A percentile compares a stretch with the other conserved stretches of the same genome.
These are phyloP conservation scores for Crithidia expoeki DNA, from an alignment of 208 protist genomes.

Conservation along the genomic window DNA sequence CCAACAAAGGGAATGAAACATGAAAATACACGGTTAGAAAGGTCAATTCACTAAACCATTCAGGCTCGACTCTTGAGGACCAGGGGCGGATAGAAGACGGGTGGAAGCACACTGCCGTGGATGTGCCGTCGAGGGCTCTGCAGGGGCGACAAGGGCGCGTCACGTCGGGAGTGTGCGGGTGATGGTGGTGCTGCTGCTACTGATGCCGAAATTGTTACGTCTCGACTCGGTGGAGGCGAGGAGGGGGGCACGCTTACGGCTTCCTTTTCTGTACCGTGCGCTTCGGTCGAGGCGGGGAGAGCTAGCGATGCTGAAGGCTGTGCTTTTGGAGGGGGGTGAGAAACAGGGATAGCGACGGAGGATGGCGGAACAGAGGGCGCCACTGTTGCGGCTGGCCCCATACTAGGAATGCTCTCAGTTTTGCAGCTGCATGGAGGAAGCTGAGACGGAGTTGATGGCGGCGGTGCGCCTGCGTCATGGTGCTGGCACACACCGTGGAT, in stretches of 20 bases:
- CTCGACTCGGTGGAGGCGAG: background rate
- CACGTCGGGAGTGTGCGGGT: background rate
- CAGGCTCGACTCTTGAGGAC: constrained; percentile 8
- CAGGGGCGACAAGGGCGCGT: background rate
- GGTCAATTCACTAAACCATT: too few relatives aligned
- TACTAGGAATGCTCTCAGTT: background rate
- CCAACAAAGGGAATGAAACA: too few relatives aligned
- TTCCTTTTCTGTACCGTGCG: background rate
- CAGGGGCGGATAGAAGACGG: constrained; percentile 29
- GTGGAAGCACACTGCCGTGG: constrained; percentile 31
- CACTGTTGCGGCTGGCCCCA: background rate
- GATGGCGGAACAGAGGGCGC: background rate
- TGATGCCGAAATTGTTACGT: background rate
- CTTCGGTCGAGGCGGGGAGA: background rate
- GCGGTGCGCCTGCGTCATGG: background rate
- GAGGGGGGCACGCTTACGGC: background rate
- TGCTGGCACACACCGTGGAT: background rate
- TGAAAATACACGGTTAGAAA: too few relatives aligned
- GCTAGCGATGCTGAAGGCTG: background rate
- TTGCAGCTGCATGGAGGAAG: background rate
- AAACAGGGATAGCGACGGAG: background rate
- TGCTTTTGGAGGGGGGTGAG: background rate
- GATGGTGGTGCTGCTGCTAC: background rate
- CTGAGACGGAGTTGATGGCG: background rate
- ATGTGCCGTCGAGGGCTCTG: constrained; percentile 3